These are phyloP conservation scores for Microthlaspi erraticum DNA, from an alignment of 345 rosid species.

Conservation along the genomic window DNA sequence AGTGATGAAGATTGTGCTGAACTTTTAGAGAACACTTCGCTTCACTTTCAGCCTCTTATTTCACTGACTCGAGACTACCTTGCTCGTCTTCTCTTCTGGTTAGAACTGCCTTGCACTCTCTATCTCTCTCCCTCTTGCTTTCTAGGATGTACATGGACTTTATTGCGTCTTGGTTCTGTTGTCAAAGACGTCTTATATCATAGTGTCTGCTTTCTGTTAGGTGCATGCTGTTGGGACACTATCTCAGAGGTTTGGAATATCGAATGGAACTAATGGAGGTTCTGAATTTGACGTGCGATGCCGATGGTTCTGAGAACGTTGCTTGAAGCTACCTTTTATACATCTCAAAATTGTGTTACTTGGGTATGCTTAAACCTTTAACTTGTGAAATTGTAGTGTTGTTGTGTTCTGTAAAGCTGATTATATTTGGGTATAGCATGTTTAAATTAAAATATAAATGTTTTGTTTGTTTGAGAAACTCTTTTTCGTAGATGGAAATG, in stretches of 20 bases:
- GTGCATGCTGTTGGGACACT: conserved; percentile 96
- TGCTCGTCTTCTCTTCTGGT: conserved; percentile 97
- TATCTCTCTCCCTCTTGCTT: background rate
- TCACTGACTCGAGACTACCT: conserved; percentile 87
- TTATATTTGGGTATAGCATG: no score
- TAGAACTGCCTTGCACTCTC: conserved; percentile 36
- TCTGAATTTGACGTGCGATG: conserved; percentile 58
- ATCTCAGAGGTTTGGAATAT: conserved; percentile 88
- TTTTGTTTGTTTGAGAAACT: no score
- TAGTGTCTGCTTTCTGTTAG: conserved; percentile 43
- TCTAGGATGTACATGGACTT: background rate
- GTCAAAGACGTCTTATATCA: background rate
- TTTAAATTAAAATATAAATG: no score
- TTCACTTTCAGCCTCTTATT: conserved; percentile 82
- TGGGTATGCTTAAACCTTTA: no score
- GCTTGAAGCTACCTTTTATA: conserved; percentile 25
- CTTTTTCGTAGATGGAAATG: no score
- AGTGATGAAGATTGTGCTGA: conserved; percentile 74
- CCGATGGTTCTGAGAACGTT: conserved; percentile 47
- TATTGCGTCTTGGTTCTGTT: background rate
- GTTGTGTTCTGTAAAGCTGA: no score
- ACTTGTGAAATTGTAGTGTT: no score
- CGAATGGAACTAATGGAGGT: conserved; percentile 83
- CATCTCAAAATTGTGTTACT: conserved; percentile 12
- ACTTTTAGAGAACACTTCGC: conserved; percentile 79